Evolutionary conservation across 164 flowering plant genomes (phyloP), one percentile per base, ranked within the genome.

Genomic region (Sedum album): DNA sequence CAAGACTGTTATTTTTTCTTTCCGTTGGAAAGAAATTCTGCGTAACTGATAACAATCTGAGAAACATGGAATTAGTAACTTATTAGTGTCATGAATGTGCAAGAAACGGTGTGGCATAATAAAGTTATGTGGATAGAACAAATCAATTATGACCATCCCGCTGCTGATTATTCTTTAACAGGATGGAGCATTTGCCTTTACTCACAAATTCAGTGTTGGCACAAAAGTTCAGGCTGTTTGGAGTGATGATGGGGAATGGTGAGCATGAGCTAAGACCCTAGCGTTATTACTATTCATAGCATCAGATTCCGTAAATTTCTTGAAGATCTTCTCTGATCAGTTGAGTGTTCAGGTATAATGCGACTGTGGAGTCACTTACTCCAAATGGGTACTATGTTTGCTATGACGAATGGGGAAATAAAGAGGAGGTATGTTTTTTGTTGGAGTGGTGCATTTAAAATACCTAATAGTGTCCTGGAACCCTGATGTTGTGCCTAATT

Each of bases 231-330:
- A 91, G 77, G 97, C 99, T 70, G 96, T 94, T 66, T 94, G 85
- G 84, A 94, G 99, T 79, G 96, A 94, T 73, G 99, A 94, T 76
- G 99, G 99, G 65, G 99, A 91, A 44, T 91, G 99, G 99, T 94
- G 81, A 72, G 84, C 69, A 18, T 64, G 41, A 7, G 46, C 63
- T 31, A 1, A 9, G 31, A 9, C 60, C 11, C 36, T 31, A 7
- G 11, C n/a, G 38, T 5, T 33, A 55, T 3, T 3, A 3, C 38
- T 35, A 35, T 35, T 44, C 48, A 13, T 15, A 44, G 15, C 48
- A 0, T 31, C 30, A 30, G 30, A 46, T 23, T 44, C 38, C 17
- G 53, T 57, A 26, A 57, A 70, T 70, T 5, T 74, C 67, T 82
- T 69, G n/a, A 57, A 13, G 0, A 28, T 28, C 6, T 10, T 18